Conservation (phyloP, 805 yeast genomes). For the Kodamaea laetipori region DNA sequence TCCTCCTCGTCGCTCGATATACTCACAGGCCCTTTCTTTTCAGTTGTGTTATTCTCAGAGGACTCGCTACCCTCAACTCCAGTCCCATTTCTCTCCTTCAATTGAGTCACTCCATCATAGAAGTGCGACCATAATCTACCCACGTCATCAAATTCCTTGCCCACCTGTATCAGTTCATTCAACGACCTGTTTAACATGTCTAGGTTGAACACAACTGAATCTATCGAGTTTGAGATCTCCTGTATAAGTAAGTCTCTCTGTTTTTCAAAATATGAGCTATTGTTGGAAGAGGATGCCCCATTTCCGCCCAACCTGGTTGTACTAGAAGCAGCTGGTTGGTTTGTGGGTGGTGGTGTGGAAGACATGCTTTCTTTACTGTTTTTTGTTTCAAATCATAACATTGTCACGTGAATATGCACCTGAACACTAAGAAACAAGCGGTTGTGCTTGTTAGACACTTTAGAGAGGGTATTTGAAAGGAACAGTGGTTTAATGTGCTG, state of each 20-base stretch:
- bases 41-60: neutral
- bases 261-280: constrained; percentile 50
- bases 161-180: constrained; percentile 68
- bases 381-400: neutral
- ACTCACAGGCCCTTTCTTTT: constrained; percentile 8
- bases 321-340: constrained; percentile 9
- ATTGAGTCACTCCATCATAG: constrained; percentile 52
- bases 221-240: constrained; percentile 60
- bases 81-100: constrained; percentile 6
- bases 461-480: too few species aligned
- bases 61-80: neutral
- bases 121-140: constrained; percentile 71
- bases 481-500: too few species aligned
- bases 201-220: constrained; percentile 62
- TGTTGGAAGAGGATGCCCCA: neutral
- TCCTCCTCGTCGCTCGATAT: constrained; percentile 12
- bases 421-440: neutral
- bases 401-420: neutral
- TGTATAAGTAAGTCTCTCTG: constrained; percentile 61
- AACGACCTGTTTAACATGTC: constrained; percentile 68
- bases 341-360: constrained; percentile 10
- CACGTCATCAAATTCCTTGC: constrained; percentile 73
- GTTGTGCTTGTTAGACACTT: too few species aligned
- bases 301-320: constrained; percentile 2
- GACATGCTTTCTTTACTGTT: constrained; percentile 4